Percentiles rank a stretch among this genome's conserved stretches.
These are phyloP conservation scores for Colletotrichum agaves DNA, from an alignment of 2,329 filamentous ascomycete genomes.

Conservation along the genomic window DNA sequence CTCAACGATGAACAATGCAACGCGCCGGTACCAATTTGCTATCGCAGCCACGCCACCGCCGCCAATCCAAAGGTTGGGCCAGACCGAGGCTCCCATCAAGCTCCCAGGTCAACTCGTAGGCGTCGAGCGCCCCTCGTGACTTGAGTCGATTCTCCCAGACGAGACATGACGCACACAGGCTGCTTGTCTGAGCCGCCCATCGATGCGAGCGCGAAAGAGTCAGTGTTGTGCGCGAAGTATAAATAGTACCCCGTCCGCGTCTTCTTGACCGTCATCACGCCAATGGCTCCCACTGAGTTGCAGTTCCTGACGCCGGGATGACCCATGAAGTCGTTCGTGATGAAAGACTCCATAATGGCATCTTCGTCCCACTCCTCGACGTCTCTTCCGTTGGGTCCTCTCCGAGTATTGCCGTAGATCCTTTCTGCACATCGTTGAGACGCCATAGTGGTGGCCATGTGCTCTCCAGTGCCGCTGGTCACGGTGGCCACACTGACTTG, in stretches of 20 bases:
- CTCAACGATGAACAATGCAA: not conserved
- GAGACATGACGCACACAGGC: constrained; percentile 89
- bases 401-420: constrained; percentile 77
- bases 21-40: not conserved
- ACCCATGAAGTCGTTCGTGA: constrained; percentile 90
- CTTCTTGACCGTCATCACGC: constrained; percentile 91
- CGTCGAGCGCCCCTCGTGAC: constrained; percentile 67
- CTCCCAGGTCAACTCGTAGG: constrained; percentile 45
- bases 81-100: not conserved
- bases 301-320: constrained; percentile 87
- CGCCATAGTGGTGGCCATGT: constrained; percentile 96
- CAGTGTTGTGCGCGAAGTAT: constrained; percentile 97
- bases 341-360: constrained; percentile 77
- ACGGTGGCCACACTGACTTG: constrained; percentile 81
- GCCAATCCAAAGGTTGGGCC: not conserved
- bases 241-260: constrained; percentile 79
- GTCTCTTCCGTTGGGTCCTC: constrained; percentile 68
- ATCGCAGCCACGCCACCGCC: not conserved
- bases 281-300: constrained; percentile 86
- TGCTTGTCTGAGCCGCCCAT: constrained; percentile 83
- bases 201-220: constrained; percentile 85
- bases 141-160: constrained; percentile 65
- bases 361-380: constrained; percentile 80
- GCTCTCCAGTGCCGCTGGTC: constrained; percentile 94
- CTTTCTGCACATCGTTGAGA: constrained; percentile 88